Evolutionary conservation across 805 yeast species (phyloP).

Genomic region (Alloascoidea hylecoeti): DNA sequence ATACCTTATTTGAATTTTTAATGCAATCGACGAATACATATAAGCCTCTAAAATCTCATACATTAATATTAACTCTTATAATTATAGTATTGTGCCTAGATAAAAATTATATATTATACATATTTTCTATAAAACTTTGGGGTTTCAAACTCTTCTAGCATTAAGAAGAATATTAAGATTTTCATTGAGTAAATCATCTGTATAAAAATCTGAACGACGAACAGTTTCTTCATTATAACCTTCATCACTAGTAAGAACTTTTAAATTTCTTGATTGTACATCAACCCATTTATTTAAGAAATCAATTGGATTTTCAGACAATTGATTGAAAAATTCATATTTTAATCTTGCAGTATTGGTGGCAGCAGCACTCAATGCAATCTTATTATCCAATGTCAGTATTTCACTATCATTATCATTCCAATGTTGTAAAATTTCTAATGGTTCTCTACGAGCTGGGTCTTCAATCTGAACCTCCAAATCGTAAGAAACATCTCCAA

Average conservation of each 20-base stretch:
- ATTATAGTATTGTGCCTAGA: constrained; percentile 3
- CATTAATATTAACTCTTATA: not conserved
- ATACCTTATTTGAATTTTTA: no score
- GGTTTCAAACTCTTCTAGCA: constrained; percentile 34
- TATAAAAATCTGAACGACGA: constrained; percentile 71
- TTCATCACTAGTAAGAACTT: constrained; percentile 79
- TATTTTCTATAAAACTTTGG: no score
- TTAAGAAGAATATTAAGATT: constrained; percentile 66
- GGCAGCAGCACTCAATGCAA: constrained; percentile 31
- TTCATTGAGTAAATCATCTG: constrained; percentile 64
- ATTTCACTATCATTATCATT: constrained; percentile 24
- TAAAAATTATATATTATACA: constrained; percentile 8
- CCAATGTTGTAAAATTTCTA: constrained; percentile 23
- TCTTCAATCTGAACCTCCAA: constrained; percentile 42
- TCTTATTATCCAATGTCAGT: constrained; percentile 26
- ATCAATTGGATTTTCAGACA: constrained; percentile 64
- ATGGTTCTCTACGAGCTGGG: constrained; percentile 18
- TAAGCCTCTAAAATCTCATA: no score
- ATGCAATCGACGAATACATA: no score
- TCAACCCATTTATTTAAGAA: constrained; percentile 64
- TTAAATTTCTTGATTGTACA: constrained; percentile 73
- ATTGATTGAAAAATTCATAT: constrained; percentile 62
- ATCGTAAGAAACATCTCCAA: constrained; percentile 74
- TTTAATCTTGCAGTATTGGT: constrained; percentile 42
- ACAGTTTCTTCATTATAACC: constrained; percentile 82